Conservation (phyloP, 1,139 yeast genomes). For the Candida sp. region DNA sequence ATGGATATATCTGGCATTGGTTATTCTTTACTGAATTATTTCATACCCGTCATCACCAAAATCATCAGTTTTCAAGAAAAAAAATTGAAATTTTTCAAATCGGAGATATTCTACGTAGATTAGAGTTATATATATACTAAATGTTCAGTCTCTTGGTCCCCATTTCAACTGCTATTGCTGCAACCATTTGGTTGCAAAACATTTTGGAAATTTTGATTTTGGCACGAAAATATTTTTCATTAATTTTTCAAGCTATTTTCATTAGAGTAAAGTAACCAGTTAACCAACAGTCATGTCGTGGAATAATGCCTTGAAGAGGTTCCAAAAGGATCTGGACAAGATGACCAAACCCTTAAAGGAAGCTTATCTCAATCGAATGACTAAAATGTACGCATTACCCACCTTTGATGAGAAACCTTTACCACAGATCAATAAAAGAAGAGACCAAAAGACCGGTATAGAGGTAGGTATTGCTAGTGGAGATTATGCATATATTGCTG, state of each 20-base stretch:
- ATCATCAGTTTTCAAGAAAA: too few species aligned
- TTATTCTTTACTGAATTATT: too few species aligned
- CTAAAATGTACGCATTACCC: constrained; percentile 30
- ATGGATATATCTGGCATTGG: too few species aligned
- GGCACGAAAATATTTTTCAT: neutral
- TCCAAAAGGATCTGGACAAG: constrained; percentile 33
- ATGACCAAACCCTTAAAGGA: constrained; percentile 30
- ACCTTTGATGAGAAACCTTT: constrained; percentile 26
- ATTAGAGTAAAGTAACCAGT: too few species aligned
- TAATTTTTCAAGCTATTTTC: neutral
- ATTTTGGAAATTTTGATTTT: neutral
- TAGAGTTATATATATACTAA: too few species aligned
- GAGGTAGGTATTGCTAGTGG: constrained; percentile 38
- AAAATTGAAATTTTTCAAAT: too few species aligned
- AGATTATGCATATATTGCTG: constrained; percentile 49
- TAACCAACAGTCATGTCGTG: constrained; percentile 29
- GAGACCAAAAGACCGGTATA: constrained; percentile 24
- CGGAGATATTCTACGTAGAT: too few species aligned
- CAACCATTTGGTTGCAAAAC: neutral
- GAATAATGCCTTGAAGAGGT: constrained; percentile 33
- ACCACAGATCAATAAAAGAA: constrained; percentile 17
- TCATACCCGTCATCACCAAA: too few species aligned
- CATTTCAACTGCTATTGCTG: too few species aligned
- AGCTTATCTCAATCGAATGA: constrained; percentile 18
- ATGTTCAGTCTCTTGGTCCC: too few species aligned